Base-by-base conservation (phyloP, 805 yeast genomes). In the Wickerhamiella bombiphila region DNA sequence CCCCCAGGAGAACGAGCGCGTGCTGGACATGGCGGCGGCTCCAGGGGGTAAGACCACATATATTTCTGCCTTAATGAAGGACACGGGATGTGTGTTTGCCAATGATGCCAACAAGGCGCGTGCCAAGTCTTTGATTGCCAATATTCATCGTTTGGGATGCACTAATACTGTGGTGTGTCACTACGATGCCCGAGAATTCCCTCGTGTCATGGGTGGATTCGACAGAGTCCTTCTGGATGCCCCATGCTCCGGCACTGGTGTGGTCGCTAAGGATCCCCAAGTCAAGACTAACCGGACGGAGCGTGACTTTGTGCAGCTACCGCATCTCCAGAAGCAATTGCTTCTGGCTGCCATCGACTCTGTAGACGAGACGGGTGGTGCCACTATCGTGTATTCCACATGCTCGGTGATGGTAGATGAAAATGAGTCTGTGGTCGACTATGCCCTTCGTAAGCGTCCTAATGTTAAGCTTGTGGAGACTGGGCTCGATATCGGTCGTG, bases 191-290 rank as follows among this genome's bases (percentile, higher is more conserved):
- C 76, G 97, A 61, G 96, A 88, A 60, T 91, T 91, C 58, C 97
- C 98, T 35, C 83, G 83, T 58, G 96, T 91, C 26, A 83, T 91
- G 57, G 98, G 98, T 49, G 99, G 99, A 0, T 91, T 91, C 52
- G 97, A 91, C 59, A 74, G 98, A 61, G 76, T 91, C 29, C 64
- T 91, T 46, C 67, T 91, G 50, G 99, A 91, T 68, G 98, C 99
- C 24, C 99, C 99, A 48, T 91, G 99, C 64, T 85, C 98, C 5
- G 99, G 99, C 65, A 88, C 98, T 2, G 99, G 99, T 63, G 98
- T 91, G 50, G 91, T 91, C 55, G 91, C 94, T 43, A 91, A 91
- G 64, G 98, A 91, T 64, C 93, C 83, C 55, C 76, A 82, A 38
- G 97, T 91, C 44, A 91, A 91, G 61, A 77, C 80, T 11, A 77